Percentiles rank a stretch among this genome's conserved stretches.
Evolutionary conservation across 441 rosid genomes (phyloP).

Genomic region (Jatropha multifida): DNA sequence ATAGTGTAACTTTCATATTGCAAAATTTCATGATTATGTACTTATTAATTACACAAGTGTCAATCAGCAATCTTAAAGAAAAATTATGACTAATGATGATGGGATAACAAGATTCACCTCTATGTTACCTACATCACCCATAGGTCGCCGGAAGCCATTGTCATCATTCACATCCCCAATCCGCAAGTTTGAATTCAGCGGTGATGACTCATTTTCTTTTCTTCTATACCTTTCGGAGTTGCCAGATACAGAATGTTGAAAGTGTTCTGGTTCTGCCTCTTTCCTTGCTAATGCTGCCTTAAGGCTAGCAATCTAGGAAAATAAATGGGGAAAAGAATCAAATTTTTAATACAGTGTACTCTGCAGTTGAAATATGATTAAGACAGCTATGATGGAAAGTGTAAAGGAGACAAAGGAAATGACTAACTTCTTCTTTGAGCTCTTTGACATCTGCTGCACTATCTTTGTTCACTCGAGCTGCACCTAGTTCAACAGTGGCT

Average conservation of each 20-base stretch:
- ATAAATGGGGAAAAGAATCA: slow-evolving; percentile 12
- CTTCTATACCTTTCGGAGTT: slow-evolving; percentile 51
- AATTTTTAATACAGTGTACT: slow-evolving; percentile 1
- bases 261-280: slow-evolving; percentile 55
- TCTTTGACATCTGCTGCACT: slow-evolving; percentile 73
- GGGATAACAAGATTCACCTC: slow-evolving; percentile 50
- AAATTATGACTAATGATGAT: background rate
- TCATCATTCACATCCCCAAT: slow-evolving; percentile 39
- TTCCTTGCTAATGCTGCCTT: slow-evolving; percentile 80
- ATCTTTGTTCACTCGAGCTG: slow-evolving; percentile 80
- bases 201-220: slow-evolving; percentile 50
- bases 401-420: slow-evolving; percentile 1
- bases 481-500: slow-evolving; percentile 86
- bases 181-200: slow-evolving; percentile 39
- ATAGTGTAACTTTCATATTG: background rate
- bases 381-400: background rate
- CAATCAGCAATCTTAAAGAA: background rate
- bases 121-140: slow-evolving; percentile 68
- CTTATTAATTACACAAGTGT: background rate
- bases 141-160: slow-evolving; percentile 46
- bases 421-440: slow-evolving; percentile 72
- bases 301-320: slow-evolving; percentile 66
- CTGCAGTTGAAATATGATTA: background rate
- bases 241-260: slow-evolving; percentile 40
- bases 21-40: background rate